Evolutionary conservation across 2,329 filamentous ascomycete species (phyloP), one percentile per base, ranked within the genome.

Genomic region (Rhynchosporium secalis): DNA sequence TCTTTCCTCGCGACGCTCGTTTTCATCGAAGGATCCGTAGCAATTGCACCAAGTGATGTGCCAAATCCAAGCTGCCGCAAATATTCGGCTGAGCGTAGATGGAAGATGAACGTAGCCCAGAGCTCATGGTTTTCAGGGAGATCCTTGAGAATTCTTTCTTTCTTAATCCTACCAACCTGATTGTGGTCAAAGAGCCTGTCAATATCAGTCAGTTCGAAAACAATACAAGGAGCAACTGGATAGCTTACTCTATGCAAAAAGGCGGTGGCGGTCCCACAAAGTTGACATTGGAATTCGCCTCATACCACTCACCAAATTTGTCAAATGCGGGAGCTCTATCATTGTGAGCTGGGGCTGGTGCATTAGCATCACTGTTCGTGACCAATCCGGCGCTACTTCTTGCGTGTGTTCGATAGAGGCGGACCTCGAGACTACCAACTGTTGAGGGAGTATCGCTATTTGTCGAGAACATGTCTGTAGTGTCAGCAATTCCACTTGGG

Each of bases 171-270:
- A 31, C 31, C 12, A 13, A 40, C 20, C 0, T 55, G 62, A 5
- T 46, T 60, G n/a, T 57, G 54, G 28, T 63, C 60, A 12, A 65
- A 38, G 6, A 68, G 64, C 36, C 66, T 68, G 6, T 36, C 4
- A 33, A 15, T 28, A 8, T 28, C 13, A 28, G n/a, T 52, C 20
- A 52, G 33, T 8, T 12, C 36, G 3, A 31, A 48, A 28, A 15
- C 28, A 46, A 51, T 33, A 8, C 13, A 47, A 26, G 12, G 10
- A 9, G 40, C 47, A 46, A 45, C 20, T 20, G 20, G 36, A 6
- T 26, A 3, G 61, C 65, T 60, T 61, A 69, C 68, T 48, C 52
- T 26, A 72, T 54, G 51, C 70, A 65, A 33, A 68, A 72, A 5
- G 68, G 56, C 38, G 67, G 64, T 10, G 56, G 41, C 28, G 56